Evolutionary conservation across 805 yeast species (phyloP), one percentile per base, ranked within the genome.

Genomic region (Phaffomyces opuntiae): DNA sequence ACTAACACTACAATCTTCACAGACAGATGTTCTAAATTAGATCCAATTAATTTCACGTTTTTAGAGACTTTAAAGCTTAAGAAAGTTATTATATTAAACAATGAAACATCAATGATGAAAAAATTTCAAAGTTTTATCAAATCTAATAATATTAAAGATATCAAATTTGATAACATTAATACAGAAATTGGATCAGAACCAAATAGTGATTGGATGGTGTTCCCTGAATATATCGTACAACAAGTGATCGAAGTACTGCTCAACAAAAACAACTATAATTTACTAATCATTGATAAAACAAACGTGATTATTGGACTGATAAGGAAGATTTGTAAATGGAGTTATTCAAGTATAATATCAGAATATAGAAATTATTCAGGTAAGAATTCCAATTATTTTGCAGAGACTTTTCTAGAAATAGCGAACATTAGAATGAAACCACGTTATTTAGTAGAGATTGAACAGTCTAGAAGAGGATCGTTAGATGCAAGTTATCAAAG

Each of bases 311-410:
- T 88, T 11, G 96, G 97, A 0, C 70, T 90, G 3, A 65, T 93
- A 32, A 70, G 99, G 43, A 81, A 83, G 60, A 70, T 90, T 36
- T 93, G 87, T 63, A 84, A 84, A 64, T 91, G 97, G 98, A 83
- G 81, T 54, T 83, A 84, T 59, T 79, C 90, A 24, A 82, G 95
- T 17, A 79, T 91, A 6, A 75, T 89, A 21, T 83, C 83, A 55
- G 98, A 91, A 62, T 93, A 88, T 64, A 70, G 96, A 44, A 71
- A 86, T 9, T 86, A 80, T 62, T 72, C 87, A 19, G 85, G 88
- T 29, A 78, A 77, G 52, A 80, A 83, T 53, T 73, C 83, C 39
- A 88, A 81, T 55, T 89, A 88, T 60, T 78, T 75, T 52, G 87
- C 88, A 19, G 96, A 90, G 59, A 82, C 82, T 5, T 88, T 85